Conservation (phyloP, 805 yeast species). For the Cyberlindnera japonica region DNA sequence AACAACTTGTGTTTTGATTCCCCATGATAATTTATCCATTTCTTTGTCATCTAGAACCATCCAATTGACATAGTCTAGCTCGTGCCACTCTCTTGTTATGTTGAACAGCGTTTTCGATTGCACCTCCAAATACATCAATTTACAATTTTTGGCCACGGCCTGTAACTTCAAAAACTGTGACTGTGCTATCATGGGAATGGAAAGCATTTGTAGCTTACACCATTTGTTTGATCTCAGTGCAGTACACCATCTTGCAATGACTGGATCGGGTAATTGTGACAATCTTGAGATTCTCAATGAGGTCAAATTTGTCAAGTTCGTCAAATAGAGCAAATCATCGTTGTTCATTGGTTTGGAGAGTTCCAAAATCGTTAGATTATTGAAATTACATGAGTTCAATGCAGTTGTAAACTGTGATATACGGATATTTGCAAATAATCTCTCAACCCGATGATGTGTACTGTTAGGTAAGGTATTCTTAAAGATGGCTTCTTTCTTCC, state of each 20-base stretch:
- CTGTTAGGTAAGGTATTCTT: slow-evolving; percentile 23
- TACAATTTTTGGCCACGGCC: slow-evolving; percentile 10
- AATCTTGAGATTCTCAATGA: slow-evolving; percentile 17
- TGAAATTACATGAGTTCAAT: slow-evolving; percentile 15
- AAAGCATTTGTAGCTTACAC: slow-evolving; percentile 22
- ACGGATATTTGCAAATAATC: slow-evolving; percentile 28
- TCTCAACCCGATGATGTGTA: slow-evolving; percentile 33
- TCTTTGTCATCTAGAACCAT: slow-evolving; percentile 4
- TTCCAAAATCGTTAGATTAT: slow-evolving; percentile 19
- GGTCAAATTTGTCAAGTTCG: slow-evolving; percentile 19
- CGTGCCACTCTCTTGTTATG: slow-evolving; percentile 17
- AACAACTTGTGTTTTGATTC: slow-evolving; percentile 17
- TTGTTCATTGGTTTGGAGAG: slow-evolving; percentile 15
- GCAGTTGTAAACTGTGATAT: slow-evolving; percentile 14
- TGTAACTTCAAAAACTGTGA: slow-evolving; percentile 20
- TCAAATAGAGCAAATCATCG: slow-evolving; percentile 18
- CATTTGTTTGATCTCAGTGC: slow-evolving; percentile 24
- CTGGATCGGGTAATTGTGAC: slow-evolving; percentile 17
- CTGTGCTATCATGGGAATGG: slow-evolving; percentile 19
- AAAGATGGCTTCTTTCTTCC: slow-evolving; percentile 13
- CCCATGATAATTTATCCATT: slow-evolving; percentile 19
- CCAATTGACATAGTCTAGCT: slow-evolving; percentile 21
- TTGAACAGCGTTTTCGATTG: slow-evolving; percentile 11
- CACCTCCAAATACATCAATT: slow-evolving; percentile 21
- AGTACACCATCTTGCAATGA: slow-evolving; percentile 22